Percentiles rank a stretch among this genome's conserved stretches.
Conservation (phyloP, 2,329 filamentous ascomycete genomes). For the Clarireedia paspali region DNA sequence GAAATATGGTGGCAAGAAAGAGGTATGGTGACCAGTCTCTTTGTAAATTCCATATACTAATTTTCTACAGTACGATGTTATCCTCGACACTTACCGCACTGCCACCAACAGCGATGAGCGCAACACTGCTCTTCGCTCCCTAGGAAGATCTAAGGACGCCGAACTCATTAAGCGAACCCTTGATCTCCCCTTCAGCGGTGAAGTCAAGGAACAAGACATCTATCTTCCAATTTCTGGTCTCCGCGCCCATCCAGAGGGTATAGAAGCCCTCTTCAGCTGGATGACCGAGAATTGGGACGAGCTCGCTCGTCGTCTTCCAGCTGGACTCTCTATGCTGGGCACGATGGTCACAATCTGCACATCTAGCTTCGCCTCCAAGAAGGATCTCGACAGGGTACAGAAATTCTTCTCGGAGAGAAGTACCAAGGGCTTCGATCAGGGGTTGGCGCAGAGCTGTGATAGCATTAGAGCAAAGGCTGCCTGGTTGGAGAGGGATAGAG, state of each 20-base stretch:
- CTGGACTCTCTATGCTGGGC: conserved; percentile 79
- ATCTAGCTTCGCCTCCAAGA: conserved; percentile 67
- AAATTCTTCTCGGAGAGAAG: conserved; percentile 76
- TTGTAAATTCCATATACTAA: conserved; percentile 11
- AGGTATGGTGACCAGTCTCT: conserved; percentile 43
- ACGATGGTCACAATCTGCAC: conserved; percentile 77
- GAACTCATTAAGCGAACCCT: conserved; percentile 78
- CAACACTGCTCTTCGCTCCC: conserved; percentile 77
- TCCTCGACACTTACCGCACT: conserved; percentile 67
- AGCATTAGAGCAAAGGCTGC: conserved; percentile 75
- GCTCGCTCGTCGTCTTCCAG: conserved; percentile 72
- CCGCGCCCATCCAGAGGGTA: conserved; percentile 67
- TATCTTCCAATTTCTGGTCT: conserved; percentile 81
- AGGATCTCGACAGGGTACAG: conserved; percentile 69
- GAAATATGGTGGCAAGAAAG: conserved; percentile 75
- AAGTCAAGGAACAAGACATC: conserved; percentile 91
- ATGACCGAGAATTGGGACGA: conserved; percentile 84
- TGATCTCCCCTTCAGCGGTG: conserved; percentile 63
- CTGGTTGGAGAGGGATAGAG: conserved; percentile 69
- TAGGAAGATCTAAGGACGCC: conserved; percentile 72
- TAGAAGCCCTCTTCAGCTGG: conserved; percentile 75
- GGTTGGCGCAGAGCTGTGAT: conserved; percentile 84
- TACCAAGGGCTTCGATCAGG: conserved; percentile 81
- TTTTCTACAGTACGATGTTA: conserved; percentile 56
- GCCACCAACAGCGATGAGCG: conserved; percentile 79